phyloP scores from a whole-genome alignment of 108 stramenopile genomes.

The Nitzschia putrida region DNA sequence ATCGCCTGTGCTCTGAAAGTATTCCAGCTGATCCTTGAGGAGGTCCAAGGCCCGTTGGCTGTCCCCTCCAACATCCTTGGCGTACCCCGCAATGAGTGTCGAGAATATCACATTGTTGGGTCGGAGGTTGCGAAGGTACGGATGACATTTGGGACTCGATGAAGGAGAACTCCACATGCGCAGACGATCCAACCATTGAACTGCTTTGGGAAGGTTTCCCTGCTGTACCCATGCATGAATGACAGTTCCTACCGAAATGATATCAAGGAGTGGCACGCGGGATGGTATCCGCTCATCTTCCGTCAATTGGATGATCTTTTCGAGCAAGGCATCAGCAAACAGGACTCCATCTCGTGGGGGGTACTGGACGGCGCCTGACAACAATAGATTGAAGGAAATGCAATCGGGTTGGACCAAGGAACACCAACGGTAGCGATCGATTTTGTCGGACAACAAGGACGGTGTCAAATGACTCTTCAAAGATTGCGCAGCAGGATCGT shows the following conservation, averaged over 20 bases:
- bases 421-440: constrained; percentile 33
- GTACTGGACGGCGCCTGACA: constrained; percentile 1
- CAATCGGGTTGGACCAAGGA: constrained; percentile 31
- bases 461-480: constrained; percentile 10
- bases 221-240: constrained; percentile 32
- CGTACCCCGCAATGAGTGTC: constrained; percentile 9
- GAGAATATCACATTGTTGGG: constrained; percentile 20
- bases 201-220: constrained; percentile 19
- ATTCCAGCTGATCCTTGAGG: constrained; percentile 6
- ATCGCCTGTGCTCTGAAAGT: constrained; percentile 16
- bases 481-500: not conserved
- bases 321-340: constrained; percentile 28
- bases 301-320: constrained; percentile 18
- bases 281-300: constrained; percentile 6
- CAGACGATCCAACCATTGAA: constrained; percentile 26
- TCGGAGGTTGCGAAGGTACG: not conserved
- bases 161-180: not conserved
- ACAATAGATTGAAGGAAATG: constrained; percentile 23
- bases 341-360: not conserved
- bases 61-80: constrained; percentile 2
- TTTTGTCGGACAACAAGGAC: constrained; percentile 16
- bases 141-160: not conserved
- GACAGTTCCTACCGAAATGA: constrained; percentile 22
- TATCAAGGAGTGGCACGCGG: constrained; percentile 8
- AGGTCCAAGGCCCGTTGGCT: constrained; percentile 1